phyloP scores from a whole-genome alignment of 768 basidiomycete species.

The Suillus lakei region DNA sequence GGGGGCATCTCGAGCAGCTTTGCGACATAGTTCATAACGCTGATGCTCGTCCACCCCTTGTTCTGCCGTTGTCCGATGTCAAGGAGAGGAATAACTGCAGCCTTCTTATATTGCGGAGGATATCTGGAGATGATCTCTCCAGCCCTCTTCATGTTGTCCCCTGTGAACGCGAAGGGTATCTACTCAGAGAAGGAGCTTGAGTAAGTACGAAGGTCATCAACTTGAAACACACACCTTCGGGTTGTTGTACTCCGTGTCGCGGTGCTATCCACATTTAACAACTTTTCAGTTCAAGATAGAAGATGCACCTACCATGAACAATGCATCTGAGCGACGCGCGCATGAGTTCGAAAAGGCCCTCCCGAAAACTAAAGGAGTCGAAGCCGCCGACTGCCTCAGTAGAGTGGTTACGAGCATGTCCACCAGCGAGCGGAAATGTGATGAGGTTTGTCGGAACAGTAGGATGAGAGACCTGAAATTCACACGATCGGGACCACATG shows the following conservation, averaged over 20 bases:
- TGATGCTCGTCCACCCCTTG: constrained; percentile 97
- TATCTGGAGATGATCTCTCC: constrained; percentile 91
- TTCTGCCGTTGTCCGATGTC: constrained; percentile 98
- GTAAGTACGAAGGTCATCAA: neutral
- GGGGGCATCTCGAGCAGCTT: constrained; percentile 91
- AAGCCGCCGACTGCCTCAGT: constrained; percentile 14
- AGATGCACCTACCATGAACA: constrained; percentile 75
- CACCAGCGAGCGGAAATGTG: constrained; percentile 9
- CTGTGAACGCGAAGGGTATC: constrained; percentile 89
- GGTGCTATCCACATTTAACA: constrained; percentile 63
- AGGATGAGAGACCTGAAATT: constrained; percentile 5
- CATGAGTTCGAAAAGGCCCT: constrained; percentile 44
- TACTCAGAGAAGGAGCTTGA: constrained; percentile 31
- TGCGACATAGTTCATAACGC: constrained; percentile 98
- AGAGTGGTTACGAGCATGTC: constrained; percentile 29
- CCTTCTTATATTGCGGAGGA: constrained; percentile 98
- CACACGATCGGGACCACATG: constrained; percentile 6
- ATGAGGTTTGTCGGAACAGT: constrained; percentile 3
- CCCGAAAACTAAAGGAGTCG: constrained; percentile 22
- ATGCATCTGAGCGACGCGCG: constrained; percentile 72
- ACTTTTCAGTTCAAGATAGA: constrained; percentile 14
- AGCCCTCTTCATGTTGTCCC: constrained; percentile 84
- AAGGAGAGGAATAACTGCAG: constrained; percentile 94
- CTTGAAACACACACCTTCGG: constrained; percentile 60
- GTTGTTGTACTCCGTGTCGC: constrained; percentile 94